Evolutionary conservation across 441 rosid genomes (phyloP).

Genomic region (Syzygium syzygioides): DNA sequence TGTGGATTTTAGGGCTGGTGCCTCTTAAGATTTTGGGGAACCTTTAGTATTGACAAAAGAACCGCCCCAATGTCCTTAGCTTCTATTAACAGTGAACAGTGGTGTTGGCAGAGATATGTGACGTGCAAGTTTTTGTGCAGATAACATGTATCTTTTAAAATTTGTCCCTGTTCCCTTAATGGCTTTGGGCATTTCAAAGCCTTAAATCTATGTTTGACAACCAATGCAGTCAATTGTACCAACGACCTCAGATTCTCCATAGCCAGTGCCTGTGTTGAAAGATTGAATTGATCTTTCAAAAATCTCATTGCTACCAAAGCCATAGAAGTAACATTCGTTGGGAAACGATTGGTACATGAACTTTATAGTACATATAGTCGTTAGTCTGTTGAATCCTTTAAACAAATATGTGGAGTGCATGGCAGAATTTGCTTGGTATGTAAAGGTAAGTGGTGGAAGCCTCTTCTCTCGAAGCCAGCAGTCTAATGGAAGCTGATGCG

Average conservation of each 20-base stretch:
- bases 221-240: background rate
- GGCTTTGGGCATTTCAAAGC: background rate
- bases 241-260: background rate
- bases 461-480: background rate
- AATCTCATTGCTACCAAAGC: background rate
- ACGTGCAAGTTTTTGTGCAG: background rate
- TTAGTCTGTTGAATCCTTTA: background rate
- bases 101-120: background rate
- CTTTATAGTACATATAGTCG: background rate
- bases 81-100: background rate
- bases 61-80: background rate
- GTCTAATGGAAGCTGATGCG: background rate
- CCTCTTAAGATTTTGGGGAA: background rate
- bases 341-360: background rate
- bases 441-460: background rate
- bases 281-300: background rate
- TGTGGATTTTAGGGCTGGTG: background rate
- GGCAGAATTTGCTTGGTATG: background rate
- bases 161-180: background rate
- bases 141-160: background rate
- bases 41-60: background rate
- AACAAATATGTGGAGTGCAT: background rate
- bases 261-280: background rate
- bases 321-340: background rate
- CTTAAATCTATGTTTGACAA: background rate